Evolutionary conservation across 441 rosid genomes (phyloP).

Genomic region (Geranium incanum): DNA sequence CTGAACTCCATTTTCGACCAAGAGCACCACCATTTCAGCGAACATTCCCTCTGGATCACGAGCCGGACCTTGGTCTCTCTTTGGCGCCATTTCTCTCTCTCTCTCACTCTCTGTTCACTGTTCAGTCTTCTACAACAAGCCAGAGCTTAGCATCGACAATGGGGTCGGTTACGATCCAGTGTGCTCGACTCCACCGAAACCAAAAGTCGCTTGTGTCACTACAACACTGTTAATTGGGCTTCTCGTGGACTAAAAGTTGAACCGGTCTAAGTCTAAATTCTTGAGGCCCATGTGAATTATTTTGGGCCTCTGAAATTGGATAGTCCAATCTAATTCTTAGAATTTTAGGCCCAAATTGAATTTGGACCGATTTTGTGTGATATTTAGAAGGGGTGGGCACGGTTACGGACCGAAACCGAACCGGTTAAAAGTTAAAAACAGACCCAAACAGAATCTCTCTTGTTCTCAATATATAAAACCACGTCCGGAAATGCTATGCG

Average conservation of each 20-base stretch:
- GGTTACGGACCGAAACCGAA: too few species aligned
- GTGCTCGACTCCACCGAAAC: background rate
- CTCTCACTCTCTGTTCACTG: background rate
- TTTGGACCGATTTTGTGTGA: too few species aligned
- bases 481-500: too few species aligned
- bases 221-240: too few species aligned
- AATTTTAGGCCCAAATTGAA: too few species aligned
- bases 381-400: too few species aligned
- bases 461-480: too few species aligned
- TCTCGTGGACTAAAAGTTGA: too few species aligned
- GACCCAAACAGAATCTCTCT: too few species aligned
- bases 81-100: slow-evolving; percentile 56
- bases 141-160: background rate
- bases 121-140: slow-evolving; percentile 7
- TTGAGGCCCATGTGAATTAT: background rate
- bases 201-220: background rate
- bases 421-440: too few species aligned
- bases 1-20: slow-evolving; percentile 65
- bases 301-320: background rate
- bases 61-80: slow-evolving; percentile 38
- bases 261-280: too few species aligned
- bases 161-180: background rate
- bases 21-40: slow-evolving; percentile 54
- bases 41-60: slow-evolving; percentile 64
- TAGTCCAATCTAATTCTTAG: background rate